These are phyloP conservation scores for Marasmius fiardii DNA, from an alignment of 1,284 basidiomycete species.

Conservation along the genomic window DNA sequence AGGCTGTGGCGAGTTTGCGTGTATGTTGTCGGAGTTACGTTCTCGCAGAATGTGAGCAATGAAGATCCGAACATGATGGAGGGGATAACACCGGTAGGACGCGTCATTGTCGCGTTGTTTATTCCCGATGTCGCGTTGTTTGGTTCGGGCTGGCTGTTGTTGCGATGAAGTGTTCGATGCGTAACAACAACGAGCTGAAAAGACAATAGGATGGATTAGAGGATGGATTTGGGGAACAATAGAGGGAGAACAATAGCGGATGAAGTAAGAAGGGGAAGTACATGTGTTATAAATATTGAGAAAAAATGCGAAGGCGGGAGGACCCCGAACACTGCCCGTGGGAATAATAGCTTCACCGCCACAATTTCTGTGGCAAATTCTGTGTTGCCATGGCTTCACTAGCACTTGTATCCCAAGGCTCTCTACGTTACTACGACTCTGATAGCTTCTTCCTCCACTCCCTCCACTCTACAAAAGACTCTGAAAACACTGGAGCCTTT, in stretches of 20 bases:
- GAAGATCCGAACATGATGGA: background rate
- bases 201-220: background rate
- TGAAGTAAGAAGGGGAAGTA: background rate
- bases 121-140: background rate
- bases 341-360: background rate
- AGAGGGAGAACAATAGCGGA: background rate
- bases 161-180: background rate
- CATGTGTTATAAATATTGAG: background rate
- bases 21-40: background rate
- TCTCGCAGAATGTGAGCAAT: background rate
- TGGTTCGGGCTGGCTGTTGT: background rate
- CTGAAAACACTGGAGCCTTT: background rate
- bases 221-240: background rate
- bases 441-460: background rate
- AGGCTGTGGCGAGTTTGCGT: background rate
- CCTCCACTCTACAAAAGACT: background rate
- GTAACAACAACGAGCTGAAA: background rate
- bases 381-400: too few relatives aligned
- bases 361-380: too few relatives aligned
- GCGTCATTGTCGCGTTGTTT: background rate
- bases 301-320: background rate
- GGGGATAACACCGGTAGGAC: too few relatives aligned
- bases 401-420: too few relatives aligned
- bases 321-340: background rate
- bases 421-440: background rate